Evolutionary conservation across 2,329 filamentous ascomycete genomes (phyloP), one percentile per base, ranked within the genome.

Genomic region (Ceratocystis alfenasii): DNA sequence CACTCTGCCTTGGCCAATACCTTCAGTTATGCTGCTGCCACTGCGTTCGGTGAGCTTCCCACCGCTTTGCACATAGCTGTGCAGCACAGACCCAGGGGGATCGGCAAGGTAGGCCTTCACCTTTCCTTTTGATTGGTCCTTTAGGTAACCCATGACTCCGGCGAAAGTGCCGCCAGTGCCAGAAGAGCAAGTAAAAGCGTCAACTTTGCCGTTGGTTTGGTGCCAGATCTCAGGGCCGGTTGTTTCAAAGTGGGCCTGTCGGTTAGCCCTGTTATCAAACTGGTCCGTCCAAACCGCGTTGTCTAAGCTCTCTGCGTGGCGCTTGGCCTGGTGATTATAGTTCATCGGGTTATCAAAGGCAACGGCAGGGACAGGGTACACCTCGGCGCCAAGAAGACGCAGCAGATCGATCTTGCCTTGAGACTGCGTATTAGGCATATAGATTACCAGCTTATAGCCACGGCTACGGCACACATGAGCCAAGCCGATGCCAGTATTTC

Each of bases 251-350:
- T 99, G 94, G 61, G 94, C 94, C 72, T 89, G 86, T 64, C 94
- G 83, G 77, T 99, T 99, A 64, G 94, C 94, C 64, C 82, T 86
- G 79, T 99, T 99, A 75, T 99, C 94, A 77, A 99, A 99, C 78
- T 99, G 94, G 77, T 99, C 95, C 57, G 94, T 99, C 94, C 94
- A 99, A 15, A 97, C 92, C 7, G 93, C 91, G 72, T 94, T 94
- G 17, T 90, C 87, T 62, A 95, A 77, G 2, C 80, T 76, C 74
- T 94, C 91, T n/a, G 94, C 94, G 76, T 97, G 93, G 53, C 93
- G 81, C 68, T 83, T 83, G 3, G 94, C 94, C 79, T 96, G 93
- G 78, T 97, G 93, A 78, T 99, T 99, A 81, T 97, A 99, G 78
- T 99, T 99, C 57, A 91, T 80, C 17, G 91, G 90, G 78, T 97